phyloP scores from a whole-genome alignment of 805 yeast species.

The Lipomyces kockii region DNA sequence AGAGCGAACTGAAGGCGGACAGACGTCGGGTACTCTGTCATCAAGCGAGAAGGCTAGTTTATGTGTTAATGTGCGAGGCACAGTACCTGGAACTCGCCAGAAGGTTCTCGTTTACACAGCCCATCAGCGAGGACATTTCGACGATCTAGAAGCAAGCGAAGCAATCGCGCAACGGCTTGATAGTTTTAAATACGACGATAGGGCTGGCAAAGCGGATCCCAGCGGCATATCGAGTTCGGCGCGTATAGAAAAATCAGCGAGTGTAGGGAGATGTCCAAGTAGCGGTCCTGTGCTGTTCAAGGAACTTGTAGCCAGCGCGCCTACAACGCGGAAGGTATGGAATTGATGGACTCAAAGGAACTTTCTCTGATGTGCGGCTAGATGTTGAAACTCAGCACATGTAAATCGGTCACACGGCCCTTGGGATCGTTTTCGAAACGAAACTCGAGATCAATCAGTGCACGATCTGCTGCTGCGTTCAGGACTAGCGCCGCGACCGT shows the following conservation, averaged over 20 bases:
- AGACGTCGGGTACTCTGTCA: not conserved
- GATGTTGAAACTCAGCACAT: not conserved
- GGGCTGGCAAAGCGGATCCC: not conserved
- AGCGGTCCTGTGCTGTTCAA: not conserved
- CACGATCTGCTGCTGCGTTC: constrained; percentile 13
- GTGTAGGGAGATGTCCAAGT: not conserved
- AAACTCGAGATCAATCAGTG: constrained; percentile 11
- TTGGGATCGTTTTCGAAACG: not conserved
- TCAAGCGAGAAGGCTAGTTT: not conserved
- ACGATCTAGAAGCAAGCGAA: constrained; percentile 21
- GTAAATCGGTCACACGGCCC: constrained; percentile 1
- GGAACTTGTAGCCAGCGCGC: not conserved
- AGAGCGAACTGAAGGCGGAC: not conserved
- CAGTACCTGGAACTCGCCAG: not conserved
- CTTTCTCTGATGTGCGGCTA: not conserved
- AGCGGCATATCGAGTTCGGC: no score
- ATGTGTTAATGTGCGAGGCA: not conserved
- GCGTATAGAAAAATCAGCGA: not conserved
- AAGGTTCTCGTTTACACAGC: constrained; percentile 11
- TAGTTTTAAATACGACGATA: constrained; percentile 11
- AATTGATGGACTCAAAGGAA: not conserved
- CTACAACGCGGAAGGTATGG: constrained; percentile 13
- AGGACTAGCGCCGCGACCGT: not conserved
- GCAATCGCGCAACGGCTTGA: constrained; percentile 10
- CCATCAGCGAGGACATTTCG: constrained; percentile 27